Base-by-base conservation (phyloP, 768 basidiomycete species). In the Leccinum sublutescens region DNA sequence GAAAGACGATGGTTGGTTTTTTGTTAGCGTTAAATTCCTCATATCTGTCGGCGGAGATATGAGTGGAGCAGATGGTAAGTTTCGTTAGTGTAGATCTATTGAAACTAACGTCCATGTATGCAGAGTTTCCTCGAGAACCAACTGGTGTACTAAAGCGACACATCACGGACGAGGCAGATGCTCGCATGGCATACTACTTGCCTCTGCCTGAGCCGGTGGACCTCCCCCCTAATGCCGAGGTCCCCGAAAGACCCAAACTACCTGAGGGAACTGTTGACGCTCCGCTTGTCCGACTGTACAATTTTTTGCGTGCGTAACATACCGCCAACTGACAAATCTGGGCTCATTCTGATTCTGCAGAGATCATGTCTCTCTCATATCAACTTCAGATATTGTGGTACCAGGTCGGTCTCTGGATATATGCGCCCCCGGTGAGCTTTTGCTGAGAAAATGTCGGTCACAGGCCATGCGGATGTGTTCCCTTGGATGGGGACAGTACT, bases 351-450 rank as follows among this genome's bases (percentile, higher is more conserved):
- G 49, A 8, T 51, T 8, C 2, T 4, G 8, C 62, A 95, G 93
- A 95, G 70, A 89, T 92, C 79, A 91, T 95, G 84, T 91, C 93
- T 1, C 74, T 97, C 59, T 88, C 91, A 2, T 97, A 97, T 73
- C 95, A 96, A 67, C 80, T 98, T 15, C 95, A 95, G 73, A 89
- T 94, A 62, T 73, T 98, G 51, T 87, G 86, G 81, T 89, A 86
- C 66, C 92, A 94, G 70, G 82, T 79, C 54, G n/a, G 71, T 58
- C 36, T 15, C 15, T 25, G 36, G 21, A 7, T 57, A n/a, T 52
- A 33, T 51, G 7, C 6, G 27, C 5, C 19, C 6, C 43, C 12
- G 14, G 21, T 33, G n/a, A 29, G 17, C 5, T 5, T 23, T 55
- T 15, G 3, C 34, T 4, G 19, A 59, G 15, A 33, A 25, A 17